Percentiles rank a stretch among this genome's conserved stretches.
Conservation (phyloP, 192 early-diverging fungal species). For the Cladochytrium replicatum region DNA sequence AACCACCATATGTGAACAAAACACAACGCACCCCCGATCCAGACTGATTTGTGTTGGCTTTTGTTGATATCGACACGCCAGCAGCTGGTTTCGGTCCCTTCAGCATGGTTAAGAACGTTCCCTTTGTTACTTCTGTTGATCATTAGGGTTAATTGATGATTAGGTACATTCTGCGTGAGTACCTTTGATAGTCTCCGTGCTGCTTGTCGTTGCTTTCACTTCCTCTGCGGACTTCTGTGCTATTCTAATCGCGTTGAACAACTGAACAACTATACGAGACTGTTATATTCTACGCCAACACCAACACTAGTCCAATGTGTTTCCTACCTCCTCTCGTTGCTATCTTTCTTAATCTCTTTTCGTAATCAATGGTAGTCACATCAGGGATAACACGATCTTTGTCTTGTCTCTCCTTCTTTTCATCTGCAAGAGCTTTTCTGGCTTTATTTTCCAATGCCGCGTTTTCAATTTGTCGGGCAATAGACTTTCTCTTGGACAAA, state of each 20-base stretch:
- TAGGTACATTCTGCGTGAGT: constrained; percentile 4
- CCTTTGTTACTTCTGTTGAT: constrained; percentile 3
- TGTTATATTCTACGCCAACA: neutral
- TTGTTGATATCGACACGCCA: neutral
- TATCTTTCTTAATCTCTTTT: constrained; percentile 80
- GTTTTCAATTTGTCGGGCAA: constrained; percentile 74
- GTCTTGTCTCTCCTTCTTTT: constrained; percentile 55
- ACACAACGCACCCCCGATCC: neutral
- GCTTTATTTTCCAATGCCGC: constrained; percentile 76
- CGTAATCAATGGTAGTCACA: constrained; percentile 71
- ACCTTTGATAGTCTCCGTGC: constrained; percentile 15
- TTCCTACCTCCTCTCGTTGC: constrained; percentile 76
- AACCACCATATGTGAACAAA: neutral
- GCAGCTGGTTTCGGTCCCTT: constrained; percentile 1
- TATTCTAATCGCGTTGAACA: constrained; percentile 88
- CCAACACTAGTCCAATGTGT: constrained; percentile 1
- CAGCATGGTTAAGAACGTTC: constrained; percentile 3
- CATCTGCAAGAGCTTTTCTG: constrained; percentile 59
- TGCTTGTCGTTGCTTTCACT: constrained; percentile 31
- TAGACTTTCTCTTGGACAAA: constrained; percentile 68
- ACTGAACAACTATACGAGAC: constrained; percentile 60
- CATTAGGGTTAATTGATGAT: neutral
- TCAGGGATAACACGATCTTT: constrained; percentile 67
- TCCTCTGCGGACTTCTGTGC: constrained; percentile 74
- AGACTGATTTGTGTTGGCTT: neutral